These are phyloP conservation scores for Colletotrichum tofieldiae DNA, from an alignment of 2,329 filamentous ascomycete genomes.

Conservation along the genomic window DNA sequence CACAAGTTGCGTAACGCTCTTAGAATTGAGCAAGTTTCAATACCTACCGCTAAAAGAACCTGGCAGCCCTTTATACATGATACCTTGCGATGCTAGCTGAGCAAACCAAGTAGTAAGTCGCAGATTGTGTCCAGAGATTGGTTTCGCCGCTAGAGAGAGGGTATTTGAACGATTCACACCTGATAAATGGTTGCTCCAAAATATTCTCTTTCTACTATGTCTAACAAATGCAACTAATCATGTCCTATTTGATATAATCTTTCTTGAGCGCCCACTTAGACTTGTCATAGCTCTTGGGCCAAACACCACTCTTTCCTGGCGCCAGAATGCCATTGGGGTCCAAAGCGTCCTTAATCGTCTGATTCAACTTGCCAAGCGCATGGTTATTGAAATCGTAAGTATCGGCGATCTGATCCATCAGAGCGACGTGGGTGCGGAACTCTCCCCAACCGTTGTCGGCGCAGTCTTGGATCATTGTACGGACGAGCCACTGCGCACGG, in stretches of 20 bases:
- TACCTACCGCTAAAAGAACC: no score
- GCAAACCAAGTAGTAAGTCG: no score
- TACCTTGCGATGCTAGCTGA: no score
- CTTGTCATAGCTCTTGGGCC: conserved; percentile 49
- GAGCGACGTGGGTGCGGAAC: conserved; percentile 62
- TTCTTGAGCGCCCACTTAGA: conserved; percentile 30
- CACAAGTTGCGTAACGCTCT: no score
- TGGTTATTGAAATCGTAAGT: conserved; percentile 63
- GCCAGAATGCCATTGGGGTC: conserved; percentile 59
- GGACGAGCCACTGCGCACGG: conserved; percentile 50
- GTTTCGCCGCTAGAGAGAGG: no score
- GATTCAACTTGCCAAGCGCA: conserved; percentile 60
- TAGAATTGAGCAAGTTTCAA: no score
- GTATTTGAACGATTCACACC: no score
- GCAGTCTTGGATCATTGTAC: conserved; percentile 58
- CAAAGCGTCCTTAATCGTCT: conserved; percentile 60
- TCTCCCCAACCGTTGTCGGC: conserved; percentile 61
- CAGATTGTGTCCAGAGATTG: no score
- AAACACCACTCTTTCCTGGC: conserved; percentile 55
- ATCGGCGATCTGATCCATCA: conserved; percentile 64
- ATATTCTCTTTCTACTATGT: no score
- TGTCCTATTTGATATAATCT: conserved; percentile 35
- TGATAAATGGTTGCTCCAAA: no score
- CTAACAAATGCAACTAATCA: no score
- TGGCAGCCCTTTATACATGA: no score